These are phyloP conservation scores for Irpex rosettiformis DNA, from an alignment of 1,284 basidiomycete genomes.

Conservation along the genomic window DNA sequence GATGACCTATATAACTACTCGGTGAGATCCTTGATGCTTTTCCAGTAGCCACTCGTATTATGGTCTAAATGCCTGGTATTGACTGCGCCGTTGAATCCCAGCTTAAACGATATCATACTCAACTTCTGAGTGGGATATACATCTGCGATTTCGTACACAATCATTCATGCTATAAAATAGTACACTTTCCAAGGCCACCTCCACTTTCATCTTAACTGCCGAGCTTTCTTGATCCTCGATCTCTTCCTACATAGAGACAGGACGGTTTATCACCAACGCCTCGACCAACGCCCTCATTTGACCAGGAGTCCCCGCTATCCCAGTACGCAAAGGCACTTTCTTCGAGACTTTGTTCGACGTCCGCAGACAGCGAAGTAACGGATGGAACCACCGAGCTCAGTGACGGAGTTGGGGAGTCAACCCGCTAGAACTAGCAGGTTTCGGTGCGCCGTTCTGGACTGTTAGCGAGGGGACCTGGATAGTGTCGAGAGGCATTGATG, in stretches of 20 bases:
- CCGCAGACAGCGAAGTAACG: constrained; percentile 11
- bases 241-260: constrained; percentile 3
- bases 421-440: not conserved
- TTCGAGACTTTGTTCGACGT: constrained; percentile 16
- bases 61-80: too few relatives aligned
- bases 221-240: constrained; percentile 31
- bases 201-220: constrained; percentile 32
- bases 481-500: constrained; percentile 2
- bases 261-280: constrained; percentile 5
- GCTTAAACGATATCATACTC: too few relatives aligned
- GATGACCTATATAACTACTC: too few relatives aligned
- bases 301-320: constrained; percentile 11
- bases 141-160: too few relatives aligned
- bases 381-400: constrained; percentile 15
- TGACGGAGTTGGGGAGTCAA: constrained; percentile 14
- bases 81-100: too few relatives aligned
- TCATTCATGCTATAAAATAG: constrained; percentile 39
- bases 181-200: constrained; percentile 51
- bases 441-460: not conserved
- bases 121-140: too few relatives aligned
- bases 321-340: constrained; percentile 16
- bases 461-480: not conserved
- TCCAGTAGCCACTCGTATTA: too few relatives aligned
- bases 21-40: too few relatives aligned
- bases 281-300: constrained; percentile 14